These are phyloP conservation scores for Platanthera zijinensis DNA, from an alignment of 106 monocot species.

Conservation along the genomic window DNA sequence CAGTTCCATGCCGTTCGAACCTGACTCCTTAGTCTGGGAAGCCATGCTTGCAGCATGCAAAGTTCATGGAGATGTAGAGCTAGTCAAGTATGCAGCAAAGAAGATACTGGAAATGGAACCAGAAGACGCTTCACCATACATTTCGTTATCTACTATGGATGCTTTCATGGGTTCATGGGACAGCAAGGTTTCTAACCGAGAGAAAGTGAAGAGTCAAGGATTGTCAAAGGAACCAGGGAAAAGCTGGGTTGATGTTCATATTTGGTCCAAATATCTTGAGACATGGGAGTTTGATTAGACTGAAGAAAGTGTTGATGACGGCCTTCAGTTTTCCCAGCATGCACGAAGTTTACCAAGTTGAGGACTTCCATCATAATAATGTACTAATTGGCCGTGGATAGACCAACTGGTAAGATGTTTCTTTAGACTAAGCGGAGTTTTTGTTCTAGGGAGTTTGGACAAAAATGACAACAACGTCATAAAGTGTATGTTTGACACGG, in stretches of 20 bases:
- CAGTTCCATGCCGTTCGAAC: conserved; percentile 27
- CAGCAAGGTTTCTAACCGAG: conserved; percentile 11
- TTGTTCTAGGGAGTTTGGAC: too few species aligned
- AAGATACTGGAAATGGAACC: conserved; percentile 41
- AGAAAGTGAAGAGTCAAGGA: conserved; percentile 22
- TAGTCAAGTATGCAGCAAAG: conserved; percentile 36
- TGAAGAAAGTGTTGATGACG: not conserved
- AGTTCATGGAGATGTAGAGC: conserved; percentile 36
- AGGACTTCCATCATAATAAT: not conserved
- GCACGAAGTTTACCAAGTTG: not conserved
- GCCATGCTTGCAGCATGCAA: conserved; percentile 55
- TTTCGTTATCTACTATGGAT: conserved; percentile 33
- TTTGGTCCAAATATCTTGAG: conserved; percentile 6
- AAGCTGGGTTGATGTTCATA: conserved; percentile 40
- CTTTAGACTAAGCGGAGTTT: not conserved
- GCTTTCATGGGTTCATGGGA: conserved; percentile 42
- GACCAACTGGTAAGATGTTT: not conserved
- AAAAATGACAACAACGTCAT: too few species aligned
- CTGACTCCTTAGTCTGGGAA: conserved; percentile 50
- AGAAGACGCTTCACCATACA: conserved; percentile 32
- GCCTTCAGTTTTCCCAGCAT: not conserved
- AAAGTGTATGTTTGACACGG: too few species aligned
- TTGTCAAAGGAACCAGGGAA: conserved; percentile 33
- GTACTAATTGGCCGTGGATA: not conserved
- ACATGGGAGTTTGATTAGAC: too few species aligned